Evolutionary conservation across 2,329 filamentous ascomycete genomes (phyloP), one percentile per base, ranked within the genome.

Genomic region (Xylaria sp.): DNA sequence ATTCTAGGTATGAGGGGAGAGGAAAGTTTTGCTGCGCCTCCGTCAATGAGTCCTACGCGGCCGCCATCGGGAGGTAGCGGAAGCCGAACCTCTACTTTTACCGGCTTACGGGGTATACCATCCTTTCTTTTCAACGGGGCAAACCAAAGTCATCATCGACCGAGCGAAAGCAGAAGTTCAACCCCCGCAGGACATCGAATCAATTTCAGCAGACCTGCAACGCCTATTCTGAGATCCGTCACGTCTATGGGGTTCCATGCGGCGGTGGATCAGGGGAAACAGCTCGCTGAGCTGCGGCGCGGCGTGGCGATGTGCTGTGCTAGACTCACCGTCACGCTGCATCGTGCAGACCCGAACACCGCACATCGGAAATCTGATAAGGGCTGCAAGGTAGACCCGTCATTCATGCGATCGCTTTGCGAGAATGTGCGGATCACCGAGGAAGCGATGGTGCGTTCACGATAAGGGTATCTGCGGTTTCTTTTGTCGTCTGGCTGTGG

Each of bases 261-360:
- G 8, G 48, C 70, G 10, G 41, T 68, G 2, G 72, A 76, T 15
- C 68, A 70, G 20, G 68, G 48, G 57, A 71, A 74, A n/a, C 72
- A 74, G 13, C 68, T 75, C 20, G 70, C 55, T 32, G 83, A 84
- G 28, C 79, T 90, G 1, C 85, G 86, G 39, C 76, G 81, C 0
- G 87, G 85, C 0, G 78, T 90, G 20, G 79, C 83, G 52, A 81
- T 80, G 52, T 89, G 87, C 74, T 84, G 89, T 66, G 81, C 81
- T 1, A 78, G 84, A 18, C 78, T 89, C 2, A 82, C 89, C 0
- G 80, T 82, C 2, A 88, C 86, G 4, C 81, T 88, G 65, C 80
- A 80, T 65, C 63, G 68, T n/a, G 41, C 56, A 10, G 60, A 67
- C 12, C 54, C 54, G 5, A 57, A 41, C 13, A 34, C 37, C 34